Evolutionary conservation across 2,329 filamentous ascomycete species (phyloP), one percentile per base, ranked within the genome.

Genomic region (Fulvia fulva): DNA sequence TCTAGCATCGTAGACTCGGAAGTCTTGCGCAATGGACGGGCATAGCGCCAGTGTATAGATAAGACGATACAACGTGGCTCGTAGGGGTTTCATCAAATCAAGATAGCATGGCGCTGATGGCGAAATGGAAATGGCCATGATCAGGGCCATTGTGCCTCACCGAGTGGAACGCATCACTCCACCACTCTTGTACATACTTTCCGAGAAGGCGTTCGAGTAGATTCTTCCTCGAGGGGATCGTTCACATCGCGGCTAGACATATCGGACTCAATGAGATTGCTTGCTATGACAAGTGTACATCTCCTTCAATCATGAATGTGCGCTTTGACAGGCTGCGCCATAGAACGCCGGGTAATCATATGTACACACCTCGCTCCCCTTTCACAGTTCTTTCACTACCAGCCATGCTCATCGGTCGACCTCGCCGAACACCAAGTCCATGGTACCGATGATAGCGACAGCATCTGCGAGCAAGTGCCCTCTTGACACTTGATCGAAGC

Each of bases 381-480:
- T 41, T 41, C 19, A n/a, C 37, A 41, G n/a, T n/a, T 41, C 12
- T n/a, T 41, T 4, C 16, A n/a, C n/a, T n/a, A 41, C 16, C 16
- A n/a, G 14, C 16, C 7, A 19, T 7, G 37, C 37, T 19, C 19
- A 41, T 8, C 37, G 37, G 16, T 41, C 37, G 8, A 41, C 37
- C 37, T 41, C 37, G 19, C 37, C 37, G 37, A 41, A 41, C 37
- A 93, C 89, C 74, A 94, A 77, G 84, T 74, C 72, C 71, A 73
- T 73, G 0, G 74, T 83, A 63, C 85, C 85, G 68, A 97, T 97
- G 59, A 97, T 92, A 50, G 94, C 95, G 51, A 99, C 94, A 25
- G 93, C 94, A 77, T 99, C 94, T 61, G 95, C 94, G 69, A 99
- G 79, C 76, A 99, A 78, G 79, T 99, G 95, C 30, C 94, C 94